Percentiles rank a stretch among this genome's conserved stretches.
Evolutionary conservation across 2,329 filamentous ascomycete species (phyloP).

Genomic region (Thielaviopsis euricoi): DNA sequence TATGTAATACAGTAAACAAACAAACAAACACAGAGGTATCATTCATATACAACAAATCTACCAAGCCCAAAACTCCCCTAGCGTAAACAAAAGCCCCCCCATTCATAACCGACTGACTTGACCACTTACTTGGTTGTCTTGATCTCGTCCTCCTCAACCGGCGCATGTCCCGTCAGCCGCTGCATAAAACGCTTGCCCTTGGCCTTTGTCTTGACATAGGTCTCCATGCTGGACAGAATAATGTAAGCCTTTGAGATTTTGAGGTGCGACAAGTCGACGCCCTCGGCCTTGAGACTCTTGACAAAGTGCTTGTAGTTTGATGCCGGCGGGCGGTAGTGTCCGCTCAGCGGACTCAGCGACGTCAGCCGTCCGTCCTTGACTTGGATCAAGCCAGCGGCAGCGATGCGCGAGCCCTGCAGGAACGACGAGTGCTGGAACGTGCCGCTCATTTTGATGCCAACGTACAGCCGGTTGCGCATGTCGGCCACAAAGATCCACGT

Average conservation of each 20-base stretch:
- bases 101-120: no score
- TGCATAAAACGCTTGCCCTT: slow-evolving; percentile 41
- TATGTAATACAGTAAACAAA: background rate
- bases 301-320: slow-evolving; percentile 74
- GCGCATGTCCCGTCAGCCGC: slow-evolving; percentile 7
- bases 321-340: slow-evolving; percentile 73
- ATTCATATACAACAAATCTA: background rate
- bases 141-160: background rate
- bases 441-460: slow-evolving; percentile 78
- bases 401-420: slow-evolving; percentile 64
- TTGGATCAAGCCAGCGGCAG: slow-evolving; percentile 69
- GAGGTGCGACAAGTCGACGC: slow-evolving; percentile 64
- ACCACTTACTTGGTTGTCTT: background rate
- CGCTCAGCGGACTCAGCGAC: slow-evolving; percentile 53
- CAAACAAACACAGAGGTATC: background rate
- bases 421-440: slow-evolving; percentile 88
- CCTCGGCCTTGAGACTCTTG: slow-evolving; percentile 50
- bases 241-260: slow-evolving; percentile 70
- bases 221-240: slow-evolving; percentile 66
- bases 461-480: slow-evolving; percentile 68
- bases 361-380: slow-evolving; percentile 66
- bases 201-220: slow-evolving; percentile 53
- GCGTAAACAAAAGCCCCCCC: no score
- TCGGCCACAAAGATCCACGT: slow-evolving; percentile 92
- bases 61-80: background rate